A percentile compares a stretch with the other conserved stretches of the same genome.
These are phyloP conservation scores for Whalleya microplaca DNA, from an alignment of 2,329 filamentous ascomycete species.

Conservation along the genomic window DNA sequence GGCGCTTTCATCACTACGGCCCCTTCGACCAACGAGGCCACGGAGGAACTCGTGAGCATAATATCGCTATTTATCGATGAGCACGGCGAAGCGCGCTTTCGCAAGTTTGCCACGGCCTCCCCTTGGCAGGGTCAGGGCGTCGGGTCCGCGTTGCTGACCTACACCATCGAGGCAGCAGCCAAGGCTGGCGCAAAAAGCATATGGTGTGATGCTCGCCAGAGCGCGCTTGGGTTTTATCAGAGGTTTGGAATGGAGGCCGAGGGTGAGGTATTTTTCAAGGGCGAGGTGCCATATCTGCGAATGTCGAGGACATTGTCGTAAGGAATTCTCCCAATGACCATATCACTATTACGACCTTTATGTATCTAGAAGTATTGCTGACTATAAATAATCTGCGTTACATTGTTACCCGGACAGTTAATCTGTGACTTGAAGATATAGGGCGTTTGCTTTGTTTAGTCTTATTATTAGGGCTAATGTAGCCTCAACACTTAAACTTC, in stretches of 20 bases:
- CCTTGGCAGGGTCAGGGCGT: constrained; percentile 29
- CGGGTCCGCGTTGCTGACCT: constrained; percentile 25
- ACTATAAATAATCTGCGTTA: too few species aligned
- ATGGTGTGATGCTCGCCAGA: constrained; percentile 32
- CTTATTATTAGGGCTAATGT: too few species aligned
- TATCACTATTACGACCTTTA: too few species aligned
- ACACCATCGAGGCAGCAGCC: constrained; percentile 25
- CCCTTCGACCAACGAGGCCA: not conserved
- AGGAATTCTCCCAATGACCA: too few species aligned
- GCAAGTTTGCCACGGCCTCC: constrained; percentile 31
- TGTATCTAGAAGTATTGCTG: too few species aligned
- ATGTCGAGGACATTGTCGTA: constrained; percentile 20
- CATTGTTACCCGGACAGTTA: too few species aligned
- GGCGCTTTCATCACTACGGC: constrained; percentile 20
- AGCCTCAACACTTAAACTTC: too few species aligned
- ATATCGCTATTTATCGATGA: constrained; percentile 30
- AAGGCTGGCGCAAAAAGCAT: constrained; percentile 22
- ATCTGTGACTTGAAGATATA: too few species aligned
- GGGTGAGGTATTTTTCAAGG: constrained; percentile 29
- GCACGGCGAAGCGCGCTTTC: constrained; percentile 27
- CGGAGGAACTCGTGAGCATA: constrained; percentile 23
- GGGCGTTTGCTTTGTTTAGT: too few species aligned
- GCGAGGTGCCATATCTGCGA: constrained; percentile 28
- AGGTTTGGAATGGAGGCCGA: constrained; percentile 28
- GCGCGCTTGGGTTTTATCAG: constrained; percentile 28